phyloP scores from a whole-genome alignment of 1,284 basidiomycete species.

The Phlebopus sp. region DNA sequence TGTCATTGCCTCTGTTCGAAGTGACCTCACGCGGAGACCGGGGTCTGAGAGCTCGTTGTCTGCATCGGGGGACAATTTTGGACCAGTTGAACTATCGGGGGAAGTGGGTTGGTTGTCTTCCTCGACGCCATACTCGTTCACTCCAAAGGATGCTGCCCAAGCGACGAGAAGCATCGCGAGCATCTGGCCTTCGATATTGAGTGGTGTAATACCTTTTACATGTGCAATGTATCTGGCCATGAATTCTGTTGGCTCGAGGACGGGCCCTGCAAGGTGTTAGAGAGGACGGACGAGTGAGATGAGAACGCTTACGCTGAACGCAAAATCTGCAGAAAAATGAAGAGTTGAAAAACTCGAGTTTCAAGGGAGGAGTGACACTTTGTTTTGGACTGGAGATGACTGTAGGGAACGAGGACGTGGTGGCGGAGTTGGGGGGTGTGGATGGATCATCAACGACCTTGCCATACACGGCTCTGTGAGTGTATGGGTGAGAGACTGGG shows the following conservation, averaged over 20 bases:
- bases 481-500: slow-evolving; percentile 2
- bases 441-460: slow-evolving; percentile 46
- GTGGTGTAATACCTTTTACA: slow-evolving; percentile 52
- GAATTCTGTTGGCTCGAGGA: slow-evolving; percentile 75
- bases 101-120: slow-evolving; percentile 18
- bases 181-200: slow-evolving; percentile 60
- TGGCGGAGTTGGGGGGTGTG: slow-evolving; percentile 31
- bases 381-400: slow-evolving; percentile 1
- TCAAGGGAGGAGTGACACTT: slow-evolving; percentile 65
- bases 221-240: slow-evolving; percentile 63
- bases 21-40: slow-evolving; percentile 16
- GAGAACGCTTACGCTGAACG: slow-evolving; percentile 64
- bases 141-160: slow-evolving; percentile 84
- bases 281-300: slow-evolving; percentile 5
- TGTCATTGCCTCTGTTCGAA: slow-evolving; percentile 54
- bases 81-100: slow-evolving; percentile 19
- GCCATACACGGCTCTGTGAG: slow-evolving; percentile 57
- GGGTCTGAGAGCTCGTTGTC: slow-evolving; percentile 20
- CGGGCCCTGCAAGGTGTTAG: slow-evolving; percentile 48
- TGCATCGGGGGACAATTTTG: slow-evolving; percentile 13
- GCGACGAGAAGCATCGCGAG: slow-evolving; percentile 71
- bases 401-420: slow-evolving; percentile 27
- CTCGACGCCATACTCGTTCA: slow-evolving; percentile 69
- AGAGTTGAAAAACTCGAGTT: slow-evolving; percentile 76
- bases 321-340: slow-evolving; percentile 80